phyloP scores from a whole-genome alignment of 2,329 filamentous ascomycete species.

The Scedosporium aurantiacum region DNA sequence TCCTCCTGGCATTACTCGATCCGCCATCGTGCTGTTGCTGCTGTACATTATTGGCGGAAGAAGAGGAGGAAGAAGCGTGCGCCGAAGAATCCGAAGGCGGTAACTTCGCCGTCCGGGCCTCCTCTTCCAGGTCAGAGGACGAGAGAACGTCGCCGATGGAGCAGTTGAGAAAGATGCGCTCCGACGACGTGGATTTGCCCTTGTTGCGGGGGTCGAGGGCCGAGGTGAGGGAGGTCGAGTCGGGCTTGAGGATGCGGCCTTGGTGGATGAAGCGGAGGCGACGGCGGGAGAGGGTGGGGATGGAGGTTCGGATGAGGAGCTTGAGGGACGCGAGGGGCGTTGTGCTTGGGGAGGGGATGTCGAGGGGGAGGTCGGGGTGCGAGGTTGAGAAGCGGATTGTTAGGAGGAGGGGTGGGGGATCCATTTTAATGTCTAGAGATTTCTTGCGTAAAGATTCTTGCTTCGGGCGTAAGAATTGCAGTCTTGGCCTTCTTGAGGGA shows the following conservation, averaged over 20 bases:
- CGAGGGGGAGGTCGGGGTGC: constrained; percentile 70
- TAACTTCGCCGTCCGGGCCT: constrained; percentile 38
- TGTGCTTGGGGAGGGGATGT: constrained; percentile 54
- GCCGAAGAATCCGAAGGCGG: constrained; percentile 14
- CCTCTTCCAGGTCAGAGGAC: constrained; percentile 54
- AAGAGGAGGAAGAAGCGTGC: constrained; percentile 38
- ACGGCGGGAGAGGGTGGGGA: constrained; percentile 50
- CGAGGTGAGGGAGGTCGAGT: constrained; percentile 54
- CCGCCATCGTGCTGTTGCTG: not conserved
- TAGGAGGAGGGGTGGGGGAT: constrained; percentile 47
- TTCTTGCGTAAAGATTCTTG: not conserved
- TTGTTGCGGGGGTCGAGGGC: constrained; percentile 50
- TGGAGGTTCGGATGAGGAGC: constrained; percentile 63
- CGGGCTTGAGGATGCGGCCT: constrained; percentile 67
- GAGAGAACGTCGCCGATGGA: constrained; percentile 72
- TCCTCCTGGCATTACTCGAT: not conserved
- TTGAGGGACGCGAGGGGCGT: constrained; percentile 73
- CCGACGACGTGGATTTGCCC: constrained; percentile 48
- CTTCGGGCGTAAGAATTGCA: not conserved
- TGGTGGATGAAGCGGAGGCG: constrained; percentile 83
- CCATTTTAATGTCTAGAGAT: not conserved
- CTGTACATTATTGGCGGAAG: constrained; percentile 12
- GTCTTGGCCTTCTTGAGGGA: constrained; percentile 51
- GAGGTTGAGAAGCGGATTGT: constrained; percentile 86
- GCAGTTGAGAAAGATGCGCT: constrained; percentile 80